Evolutionary conservation across 306 rosid genomes (phyloP), one percentile per base, ranked within the genome.

Genomic region (Castanea sativa): DNA sequence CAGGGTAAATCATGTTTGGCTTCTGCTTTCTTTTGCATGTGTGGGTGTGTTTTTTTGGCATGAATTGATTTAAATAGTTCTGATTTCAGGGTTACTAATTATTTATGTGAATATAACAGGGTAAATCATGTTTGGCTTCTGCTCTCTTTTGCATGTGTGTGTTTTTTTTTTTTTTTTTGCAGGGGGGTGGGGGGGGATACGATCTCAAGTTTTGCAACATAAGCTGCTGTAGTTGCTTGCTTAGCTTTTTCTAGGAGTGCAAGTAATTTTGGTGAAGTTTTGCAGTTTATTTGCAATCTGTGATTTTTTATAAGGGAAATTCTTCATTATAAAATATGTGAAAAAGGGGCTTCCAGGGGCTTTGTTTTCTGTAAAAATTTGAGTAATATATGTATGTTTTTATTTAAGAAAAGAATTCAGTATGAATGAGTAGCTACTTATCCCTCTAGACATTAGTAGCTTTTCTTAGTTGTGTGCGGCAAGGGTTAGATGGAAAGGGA

Each of bases 41-140:
- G 45, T 41, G 45, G 2, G 45, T 41, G 45, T 41, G 2, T 53
- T 23, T 55, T 21, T 67, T 74, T 23, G 12, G 11, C 55, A 78
- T 78, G 43, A 74, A 59, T 81, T 73, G 53, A 43, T 80, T 81
- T 75, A 71, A 63, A 33, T 82, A 75, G 19, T 77, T 83, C 38
- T 59, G 43, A 78, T 67, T 16, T 67, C 52, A 16, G 72, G 52
- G 11, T 18, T 67, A 35, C 35, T 35, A 18, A 19, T 33, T 64
- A 25, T 55, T 73, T 73, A 27, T 65, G 49, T 35, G 35, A 10
- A 59, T 43, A 45, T 16, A 69, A 58, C 30, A 19, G 51, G 41
- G 61, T 33, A 30, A 56, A 6, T 10, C 32, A 38, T n/a, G 52
- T 14, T 70, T 78, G 58, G 81, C 27, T 57, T 35, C 51, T 58